These are phyloP conservation scores for Pseudonitzschia delicatissima DNA, from an alignment of 108 stramenopile species.

Conservation along the genomic window DNA sequence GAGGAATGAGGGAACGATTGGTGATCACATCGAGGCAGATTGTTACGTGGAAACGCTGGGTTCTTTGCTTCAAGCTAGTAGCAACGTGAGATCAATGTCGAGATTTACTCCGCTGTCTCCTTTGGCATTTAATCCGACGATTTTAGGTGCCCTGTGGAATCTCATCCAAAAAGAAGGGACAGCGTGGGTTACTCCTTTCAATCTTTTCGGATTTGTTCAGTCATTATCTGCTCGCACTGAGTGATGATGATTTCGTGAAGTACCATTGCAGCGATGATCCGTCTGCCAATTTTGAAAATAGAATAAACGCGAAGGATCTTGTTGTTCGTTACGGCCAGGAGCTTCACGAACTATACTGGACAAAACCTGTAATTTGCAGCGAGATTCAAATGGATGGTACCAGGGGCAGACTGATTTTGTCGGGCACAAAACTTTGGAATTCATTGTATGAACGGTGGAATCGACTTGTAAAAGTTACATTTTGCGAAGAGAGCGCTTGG, in stretches of 20 bases:
- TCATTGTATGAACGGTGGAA: conserved; percentile 83
- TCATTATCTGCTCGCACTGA: conserved; percentile 66
- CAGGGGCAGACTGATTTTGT: conserved; percentile 54
- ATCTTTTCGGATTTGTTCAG: conserved; percentile 79
- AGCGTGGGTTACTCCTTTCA: conserved; percentile 19
- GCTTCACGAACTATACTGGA: conserved; percentile 73
- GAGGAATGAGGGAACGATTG: conserved; percentile 22
- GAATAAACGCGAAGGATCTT: conserved; percentile 49
- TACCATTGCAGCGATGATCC: conserved; percentile 13
- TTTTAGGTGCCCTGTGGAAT: conserved; percentile 23
- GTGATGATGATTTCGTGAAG: conserved; percentile 74
- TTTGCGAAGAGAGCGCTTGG: conserved; percentile 78
- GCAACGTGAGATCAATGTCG: conserved; percentile 42
- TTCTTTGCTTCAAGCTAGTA: conserved; percentile 44
- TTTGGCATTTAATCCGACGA: conserved; percentile 28
- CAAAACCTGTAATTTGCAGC: conserved; percentile 49
- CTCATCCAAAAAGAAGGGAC: neutral
- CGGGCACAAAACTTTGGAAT: conserved; percentile 85
- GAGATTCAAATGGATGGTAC: conserved; percentile 34
- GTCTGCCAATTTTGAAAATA: neutral
- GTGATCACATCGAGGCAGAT: conserved; percentile 12
- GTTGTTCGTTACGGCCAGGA: conserved; percentile 35
- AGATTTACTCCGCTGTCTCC: conserved; percentile 46
- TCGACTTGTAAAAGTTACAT: conserved; percentile 57
- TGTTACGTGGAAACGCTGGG: conserved; percentile 38